Base-by-base conservation (phyloP, 2,329 filamentous ascomycete species). In the Aspergillus ochraceoroseus region DNA sequence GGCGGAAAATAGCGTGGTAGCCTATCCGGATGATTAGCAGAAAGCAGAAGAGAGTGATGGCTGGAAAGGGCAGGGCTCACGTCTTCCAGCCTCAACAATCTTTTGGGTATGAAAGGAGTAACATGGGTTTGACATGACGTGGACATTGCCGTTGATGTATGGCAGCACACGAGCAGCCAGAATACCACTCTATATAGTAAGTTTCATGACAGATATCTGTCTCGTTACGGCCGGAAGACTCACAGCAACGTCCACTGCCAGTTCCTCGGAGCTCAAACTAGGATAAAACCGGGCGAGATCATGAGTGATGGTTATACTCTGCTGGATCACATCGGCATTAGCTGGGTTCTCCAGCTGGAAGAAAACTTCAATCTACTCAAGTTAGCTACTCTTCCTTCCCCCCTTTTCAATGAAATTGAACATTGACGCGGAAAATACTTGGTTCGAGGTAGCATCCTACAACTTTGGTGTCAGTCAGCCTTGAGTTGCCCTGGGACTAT, bases 371-470 rank as follows among this genome's bases (percentile, higher is more conserved):
- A 33, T 28, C 41, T 43, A 12, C 2, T 7, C 1, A 11, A 18
- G n/a, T n/a, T n/a, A n/a, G n/a, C n/a, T n/a, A n/a, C n/a, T n/a
- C n/a, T n/a, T n/a, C n/a, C n/a, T n/a, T n/a, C n/a, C n/a, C n/a
- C n/a, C n/a, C n/a, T 22, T 5, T 2, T 32, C 7, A 20, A 2
- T 4, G 4, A 13, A 12, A 11, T 7, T 19, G 9, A n/a, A 5
- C 3, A 6, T 2, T 4, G 5, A 12, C 11, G 3, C 5, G 1
- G n/a, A 13, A 7, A 3, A 11, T 23, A 43, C 41, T 23, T 43
- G 41, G 22, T 43, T 43, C 2, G 41, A 43, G 2, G 41, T 43
- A n/a, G n/a, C n/a, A n/a, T n/a, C n/a, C n/a, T n/a, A n/a, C n/a
- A n/a, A n/a, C n/a, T n/a, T n/a, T n/a, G n/a, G n/a, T n/a, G n/a